Base-by-base conservation (phyloP, 495 filamentous ascomycete species). In the Achaetomiella virescens region DNA sequence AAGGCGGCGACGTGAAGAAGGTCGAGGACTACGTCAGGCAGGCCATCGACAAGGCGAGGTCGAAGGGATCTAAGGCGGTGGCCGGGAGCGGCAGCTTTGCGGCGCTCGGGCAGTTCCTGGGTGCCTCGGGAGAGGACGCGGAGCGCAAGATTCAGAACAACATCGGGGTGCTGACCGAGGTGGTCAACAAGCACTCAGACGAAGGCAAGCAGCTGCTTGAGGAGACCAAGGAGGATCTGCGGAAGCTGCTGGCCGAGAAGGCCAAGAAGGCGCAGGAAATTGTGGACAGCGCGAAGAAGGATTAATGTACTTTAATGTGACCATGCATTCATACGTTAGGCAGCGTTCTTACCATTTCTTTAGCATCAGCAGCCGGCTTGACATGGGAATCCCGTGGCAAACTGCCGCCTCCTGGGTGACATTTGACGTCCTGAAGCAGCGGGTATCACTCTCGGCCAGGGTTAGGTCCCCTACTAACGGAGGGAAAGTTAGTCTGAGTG, bases 141-240 rank as follows among this genome's bases (percentile, higher is more conserved):
- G 37, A 78, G 9, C 73, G 73, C 42, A 71, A 83, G 63, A 75
- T 86, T 27, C 65, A 81, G 17, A 75, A 80, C 35, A 76, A 84
- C 59, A 57, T 86, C 33, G 65, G 74, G 58, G 69, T 82, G 51
- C 53, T 87, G 59, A 70, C 75, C 52, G 71, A 77, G 22, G 66
- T 82, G 9, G 76, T 76, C 2, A 68, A 83, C 61, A 78, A 82
- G 69, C 78, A 83, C 61, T 79, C 81, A 18, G 66, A 75, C 20
- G 81, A 87, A 57, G 84, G 81, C 6, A 71, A 85, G 72, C 70
- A 78, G 59, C 69, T 87, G 8, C 58, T 82, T 15, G 80, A 82
- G 64, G 82, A 84, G 60, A 81, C 85, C 1, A 61, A 79, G 31
- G 63, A 77, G 24, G 84, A 89, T 44, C 57, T 79, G 14, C 55